A percentile compares a stretch with the other conserved stretches of the same genome.
Evolutionary conservation across 2,329 filamentous ascomycete species (phyloP).

Genomic region (Dothistroma pini): DNA sequence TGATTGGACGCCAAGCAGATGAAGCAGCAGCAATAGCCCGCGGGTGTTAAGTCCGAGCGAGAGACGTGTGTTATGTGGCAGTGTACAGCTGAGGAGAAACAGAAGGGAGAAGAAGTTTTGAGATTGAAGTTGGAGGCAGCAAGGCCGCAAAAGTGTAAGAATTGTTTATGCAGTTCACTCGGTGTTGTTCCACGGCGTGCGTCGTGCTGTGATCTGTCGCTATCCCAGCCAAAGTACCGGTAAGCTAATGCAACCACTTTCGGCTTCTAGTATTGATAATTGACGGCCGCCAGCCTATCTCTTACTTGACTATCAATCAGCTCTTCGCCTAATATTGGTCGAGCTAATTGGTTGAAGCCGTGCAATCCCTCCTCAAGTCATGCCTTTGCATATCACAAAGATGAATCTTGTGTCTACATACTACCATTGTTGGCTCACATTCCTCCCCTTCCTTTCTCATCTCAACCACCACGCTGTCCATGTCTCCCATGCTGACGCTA

Average conservation of each 20-base stretch:
- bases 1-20: background rate
- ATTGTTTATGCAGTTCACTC: background rate
- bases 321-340: slow-evolving; percentile 28
- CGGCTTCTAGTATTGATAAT: background rate
- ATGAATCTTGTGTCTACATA: too few species aligned
- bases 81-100: background rate
- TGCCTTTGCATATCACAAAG: too few species aligned
- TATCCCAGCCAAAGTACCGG: background rate
- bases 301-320: background rate
- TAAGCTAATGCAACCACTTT: background rate
- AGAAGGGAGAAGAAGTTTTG: background rate
- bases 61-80: background rate
- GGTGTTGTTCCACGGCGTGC: background rate
- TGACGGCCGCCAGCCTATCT: background rate
- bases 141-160: background rate
- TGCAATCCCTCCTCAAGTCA: too few species aligned
- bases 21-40: background rate
- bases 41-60: background rate
- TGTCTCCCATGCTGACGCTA: too few species aligned
- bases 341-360: too few species aligned
- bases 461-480: too few species aligned
- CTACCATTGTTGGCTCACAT: too few species aligned
- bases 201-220: background rate
- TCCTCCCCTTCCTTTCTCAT: background rate
- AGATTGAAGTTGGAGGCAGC: background rate